Evolutionary conservation across 1,284 basidiomycete genomes (phyloP), one percentile per base, ranked within the genome.

Genomic region (Trichosporon ovoides): DNA sequence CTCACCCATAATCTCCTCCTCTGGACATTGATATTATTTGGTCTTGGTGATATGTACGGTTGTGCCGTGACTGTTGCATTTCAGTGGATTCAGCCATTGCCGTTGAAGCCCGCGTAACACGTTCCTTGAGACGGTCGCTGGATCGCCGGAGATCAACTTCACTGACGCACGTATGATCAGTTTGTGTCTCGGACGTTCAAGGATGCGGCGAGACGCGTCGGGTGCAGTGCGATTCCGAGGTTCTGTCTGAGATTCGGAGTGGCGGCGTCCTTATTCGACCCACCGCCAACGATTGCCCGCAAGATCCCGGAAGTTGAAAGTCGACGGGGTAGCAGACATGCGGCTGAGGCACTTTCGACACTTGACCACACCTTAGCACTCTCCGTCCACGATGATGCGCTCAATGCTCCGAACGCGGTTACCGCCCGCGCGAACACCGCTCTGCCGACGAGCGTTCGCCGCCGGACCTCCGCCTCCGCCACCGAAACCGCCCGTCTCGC

Each of bases 21-120:
- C 19, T 7, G 22, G 43, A 28, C 22, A n/a, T 24, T 48, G 22
- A 48, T 48, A 20, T 48, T n/a, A 22, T 48, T 48, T 48, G 43
- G 43, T 48, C 22, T 48, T 48, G 43, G 43, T 48, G 43, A 16
- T 48, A 48, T 48, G 43, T 48, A 48, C 28, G 43, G 43, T 48
- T 48, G 43, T 48, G 43, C 43, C 43, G 43, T 48, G 28, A 48
- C n/a, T n/a, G n/a, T n/a, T n/a, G n/a, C n/a, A n/a, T n/a, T n/a
- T n/a, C n/a, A n/a, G n/a, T n/a, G n/a, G n/a, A n/a, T n/a, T n/a
- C n/a, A n/a, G n/a, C n/a, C n/a, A n/a, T n/a, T n/a, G n/a, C n/a
- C n/a, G n/a, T n/a, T n/a, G n/a, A n/a, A n/a, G n/a, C n/a, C n/a
- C n/a, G n/a, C n/a, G n/a, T n/a, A n/a, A n/a, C n/a, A n/a, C n/a